These are phyloP conservation scores for Priceomyces carsonii DNA, from an alignment of 805 yeast genomes.

Conservation along the genomic window DNA sequence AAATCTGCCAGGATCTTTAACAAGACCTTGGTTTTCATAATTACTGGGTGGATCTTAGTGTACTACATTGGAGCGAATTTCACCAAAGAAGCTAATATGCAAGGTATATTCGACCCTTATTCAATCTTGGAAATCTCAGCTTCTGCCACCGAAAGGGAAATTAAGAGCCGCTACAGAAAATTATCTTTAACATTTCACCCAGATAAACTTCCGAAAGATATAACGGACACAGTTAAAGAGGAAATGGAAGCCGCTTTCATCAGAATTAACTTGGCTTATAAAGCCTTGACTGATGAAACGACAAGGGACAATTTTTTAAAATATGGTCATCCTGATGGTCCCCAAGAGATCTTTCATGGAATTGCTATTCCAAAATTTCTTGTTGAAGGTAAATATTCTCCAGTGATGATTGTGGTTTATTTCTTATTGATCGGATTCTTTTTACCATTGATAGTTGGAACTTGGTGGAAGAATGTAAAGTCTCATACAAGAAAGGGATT, in stretches of 20 bases:
- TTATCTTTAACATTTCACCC: conserved; percentile 90
- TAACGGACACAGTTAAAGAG: conserved; percentile 54
- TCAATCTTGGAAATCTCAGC: conserved; percentile 73
- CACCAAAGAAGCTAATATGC: conserved; percentile 46
- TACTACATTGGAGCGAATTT: conserved; percentile 37
- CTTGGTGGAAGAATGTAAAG: conserved; percentile 88
- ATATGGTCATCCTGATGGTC: conserved; percentile 98
- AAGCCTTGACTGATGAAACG: conserved; percentile 88
- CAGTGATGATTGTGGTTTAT: conserved; percentile 61
- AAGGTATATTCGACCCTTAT: conserved; percentile 82
- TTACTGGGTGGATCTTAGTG: conserved; percentile 64
- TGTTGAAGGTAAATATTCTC: conserved; percentile 78
- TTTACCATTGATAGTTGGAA: conserved; percentile 77
- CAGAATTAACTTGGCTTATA: conserved; percentile 85
- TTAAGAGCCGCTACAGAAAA: conserved; percentile 82
- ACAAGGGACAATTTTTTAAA: conserved; percentile 77
- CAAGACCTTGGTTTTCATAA: conserved; percentile 29
- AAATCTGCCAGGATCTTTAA: conserved; percentile 38
- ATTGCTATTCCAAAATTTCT: conserved; percentile 92
- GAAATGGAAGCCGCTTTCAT: conserved; percentile 76
- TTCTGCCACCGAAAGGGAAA: conserved; percentile 69
- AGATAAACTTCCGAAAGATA: conserved; percentile 75
- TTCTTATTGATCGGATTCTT: conserved; percentile 72
- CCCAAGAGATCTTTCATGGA: conserved; percentile 86
- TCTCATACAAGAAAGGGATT: conserved; percentile 80